phyloP scores from a whole-genome alignment of 2,329 filamentous ascomycete species.

The Aureobasidium sp. region DNA sequence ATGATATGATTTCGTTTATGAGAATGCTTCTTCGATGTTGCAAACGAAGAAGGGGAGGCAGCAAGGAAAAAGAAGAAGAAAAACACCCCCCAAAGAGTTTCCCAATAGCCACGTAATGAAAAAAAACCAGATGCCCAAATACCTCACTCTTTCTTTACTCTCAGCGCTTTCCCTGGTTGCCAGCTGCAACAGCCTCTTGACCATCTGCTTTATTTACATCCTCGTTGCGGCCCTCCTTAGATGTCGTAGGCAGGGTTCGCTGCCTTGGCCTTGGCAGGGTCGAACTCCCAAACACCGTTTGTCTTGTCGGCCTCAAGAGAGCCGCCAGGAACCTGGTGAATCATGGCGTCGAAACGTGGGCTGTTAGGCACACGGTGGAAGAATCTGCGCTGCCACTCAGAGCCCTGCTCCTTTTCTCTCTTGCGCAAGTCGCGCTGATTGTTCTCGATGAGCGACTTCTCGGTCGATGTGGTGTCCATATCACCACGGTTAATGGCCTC shows the following conservation, averaged over 20 bases:
- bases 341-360: slow-evolving; percentile 41
- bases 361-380: slow-evolving; percentile 47
- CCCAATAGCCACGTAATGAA: neutral
- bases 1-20: neutral
- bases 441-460: slow-evolving; percentile 87
- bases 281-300: slow-evolving; percentile 60
- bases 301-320: slow-evolving; percentile 55
- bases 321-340: slow-evolving; percentile 33
- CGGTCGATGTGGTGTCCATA: slow-evolving; percentile 67
- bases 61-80: neutral
- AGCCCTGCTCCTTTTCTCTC: slow-evolving; percentile 65
- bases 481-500: slow-evolving; percentile 71
- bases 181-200: neutral
- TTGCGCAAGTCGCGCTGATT: slow-evolving; percentile 70
- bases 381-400: slow-evolving; percentile 75
- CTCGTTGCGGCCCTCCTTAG: neutral
- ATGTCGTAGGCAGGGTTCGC: slow-evolving; percentile 2
- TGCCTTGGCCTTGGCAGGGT: slow-evolving; percentile 1
- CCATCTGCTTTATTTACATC: neutral
- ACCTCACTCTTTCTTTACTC: neutral
- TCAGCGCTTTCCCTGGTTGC: neutral
- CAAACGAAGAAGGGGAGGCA: neutral
- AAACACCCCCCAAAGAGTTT: neutral
- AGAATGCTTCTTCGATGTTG: neutral
- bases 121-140: neutral